phyloP scores from a whole-genome alignment of 345 rosid genomes.

The Rubroshorea leprosula region DNA sequence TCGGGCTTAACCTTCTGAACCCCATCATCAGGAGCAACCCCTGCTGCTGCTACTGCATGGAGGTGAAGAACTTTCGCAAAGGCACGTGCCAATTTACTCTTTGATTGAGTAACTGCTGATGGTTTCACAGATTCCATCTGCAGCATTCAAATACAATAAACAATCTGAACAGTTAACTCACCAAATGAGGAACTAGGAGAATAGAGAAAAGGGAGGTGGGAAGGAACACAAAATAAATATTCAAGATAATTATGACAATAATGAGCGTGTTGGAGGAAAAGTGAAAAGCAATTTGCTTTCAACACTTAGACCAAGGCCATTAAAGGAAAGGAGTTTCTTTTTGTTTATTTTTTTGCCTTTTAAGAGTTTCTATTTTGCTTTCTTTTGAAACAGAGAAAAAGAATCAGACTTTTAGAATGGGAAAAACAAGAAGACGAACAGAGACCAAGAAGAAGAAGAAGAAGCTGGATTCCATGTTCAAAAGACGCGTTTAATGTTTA shows the following conservation, averaged over 20 bases:
- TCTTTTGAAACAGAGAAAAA: no score
- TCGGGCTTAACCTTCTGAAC: slow-evolving; percentile 37
- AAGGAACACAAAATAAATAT: no score
- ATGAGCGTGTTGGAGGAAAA: slow-evolving; percentile 23
- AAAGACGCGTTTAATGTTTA: slow-evolving; percentile 13
- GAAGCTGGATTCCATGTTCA: slow-evolving; percentile 10
- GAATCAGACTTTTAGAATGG: no score
- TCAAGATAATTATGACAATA: slow-evolving; percentile 12
- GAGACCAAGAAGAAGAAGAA: slow-evolving; percentile 5
- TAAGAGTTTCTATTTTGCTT: no score
- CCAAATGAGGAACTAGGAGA: slow-evolving; percentile 1
- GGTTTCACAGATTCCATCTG: slow-evolving; percentile 78
- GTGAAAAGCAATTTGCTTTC: slow-evolving; percentile 35
- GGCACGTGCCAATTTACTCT: slow-evolving; percentile 58
- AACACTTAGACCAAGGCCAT: slow-evolving; percentile 37
- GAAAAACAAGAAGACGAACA: slow-evolving; percentile 2
- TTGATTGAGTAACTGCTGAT: slow-evolving; percentile 44
- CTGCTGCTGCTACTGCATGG: slow-evolving; percentile 40
- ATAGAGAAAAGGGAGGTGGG: slow-evolving; percentile 9
- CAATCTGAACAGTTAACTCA: not conserved
- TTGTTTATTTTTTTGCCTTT: no score
- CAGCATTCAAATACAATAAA: slow-evolving; percentile 9
- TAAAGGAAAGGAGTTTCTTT: slow-evolving; percentile 20
- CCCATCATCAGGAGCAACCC: slow-evolving; percentile 55
- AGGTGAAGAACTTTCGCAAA: slow-evolving; percentile 66